These are phyloP conservation scores for Elsinoe ampelina DNA, from an alignment of 2,329 filamentous ascomycete genomes.

Conservation along the genomic window DNA sequence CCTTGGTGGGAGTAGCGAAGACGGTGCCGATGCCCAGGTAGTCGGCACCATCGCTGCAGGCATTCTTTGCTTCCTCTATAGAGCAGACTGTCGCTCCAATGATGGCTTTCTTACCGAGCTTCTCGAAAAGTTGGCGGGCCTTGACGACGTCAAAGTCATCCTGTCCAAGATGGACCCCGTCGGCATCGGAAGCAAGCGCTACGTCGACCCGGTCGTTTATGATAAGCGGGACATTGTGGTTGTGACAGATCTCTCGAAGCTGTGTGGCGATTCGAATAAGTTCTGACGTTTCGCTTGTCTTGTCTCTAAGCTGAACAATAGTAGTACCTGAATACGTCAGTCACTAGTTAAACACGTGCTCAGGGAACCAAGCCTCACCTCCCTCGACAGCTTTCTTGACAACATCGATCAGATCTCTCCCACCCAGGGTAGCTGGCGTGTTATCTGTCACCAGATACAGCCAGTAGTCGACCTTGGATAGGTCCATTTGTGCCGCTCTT, in stretches of 20 bases:
- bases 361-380: constrained; percentile 38
- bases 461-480: constrained; percentile 55
- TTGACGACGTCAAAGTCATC: constrained; percentile 69
- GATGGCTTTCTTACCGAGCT: constrained; percentile 58
- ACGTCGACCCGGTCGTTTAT: constrained; percentile 94
- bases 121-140: constrained; percentile 57
- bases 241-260: constrained; percentile 62
- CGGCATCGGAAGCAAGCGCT: constrained; percentile 71
- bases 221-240: constrained; percentile 64
- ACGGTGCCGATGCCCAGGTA: constrained; percentile 89
- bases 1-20: constrained; percentile 79
- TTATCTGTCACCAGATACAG: constrained; percentile 91
- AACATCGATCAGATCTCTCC: constrained; percentile 58
- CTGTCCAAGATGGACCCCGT: constrained; percentile 91
- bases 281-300: constrained; percentile 62
- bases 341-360: background rate
- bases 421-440: constrained; percentile 70
- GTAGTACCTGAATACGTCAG: constrained; percentile 50
- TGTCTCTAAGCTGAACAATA: constrained; percentile 85
- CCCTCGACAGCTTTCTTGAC: constrained; percentile 68
- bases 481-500: constrained; percentile 20
- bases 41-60: constrained; percentile 68
- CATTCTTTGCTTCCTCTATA: constrained; percentile 60
- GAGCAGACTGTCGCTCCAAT: constrained; percentile 83
- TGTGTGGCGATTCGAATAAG: constrained; percentile 61